phyloP scores from a whole-genome alignment of 208 protist species.

The Porcisia hertigi region DNA sequence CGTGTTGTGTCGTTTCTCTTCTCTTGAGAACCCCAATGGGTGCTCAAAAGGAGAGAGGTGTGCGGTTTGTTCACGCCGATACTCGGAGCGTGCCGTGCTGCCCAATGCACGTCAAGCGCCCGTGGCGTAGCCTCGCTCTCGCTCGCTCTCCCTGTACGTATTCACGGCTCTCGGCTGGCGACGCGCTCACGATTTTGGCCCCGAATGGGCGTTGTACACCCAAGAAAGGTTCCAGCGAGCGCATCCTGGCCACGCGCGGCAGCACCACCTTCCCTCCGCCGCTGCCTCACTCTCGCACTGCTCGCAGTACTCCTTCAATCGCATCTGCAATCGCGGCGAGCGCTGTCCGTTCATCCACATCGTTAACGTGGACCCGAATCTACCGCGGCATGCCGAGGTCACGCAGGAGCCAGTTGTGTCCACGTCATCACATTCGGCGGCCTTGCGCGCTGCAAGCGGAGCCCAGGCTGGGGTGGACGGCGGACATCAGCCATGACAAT shows the following conservation, averaged over 20 bases:
- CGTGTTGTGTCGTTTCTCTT: slow-evolving; percentile 79
- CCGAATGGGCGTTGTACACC: slow-evolving; percentile 61
- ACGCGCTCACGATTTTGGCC: slow-evolving; percentile 49
- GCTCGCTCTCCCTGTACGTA: slow-evolving; percentile 41
- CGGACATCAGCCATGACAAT: not conserved
- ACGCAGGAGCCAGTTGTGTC: slow-evolving; percentile 42
- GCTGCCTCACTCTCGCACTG: slow-evolving; percentile 57
- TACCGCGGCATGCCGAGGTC: slow-evolving; percentile 54
- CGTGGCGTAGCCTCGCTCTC: slow-evolving; percentile 48
- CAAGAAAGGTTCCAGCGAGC: slow-evolving; percentile 53
- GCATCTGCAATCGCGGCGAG: slow-evolving; percentile 79
- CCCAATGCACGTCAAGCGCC: slow-evolving; percentile 84
- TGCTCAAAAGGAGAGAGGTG: slow-evolving; percentile 62
- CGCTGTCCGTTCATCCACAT: slow-evolving; percentile 80
- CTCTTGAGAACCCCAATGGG: slow-evolving; percentile 23
- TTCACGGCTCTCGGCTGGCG: slow-evolving; percentile 51
- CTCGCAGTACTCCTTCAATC: slow-evolving; percentile 88
- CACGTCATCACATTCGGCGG: not conserved
- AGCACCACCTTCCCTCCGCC: slow-evolving; percentile 19
- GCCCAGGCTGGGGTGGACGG: not conserved
- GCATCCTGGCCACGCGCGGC: slow-evolving; percentile 64
- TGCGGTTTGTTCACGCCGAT: slow-evolving; percentile 83
- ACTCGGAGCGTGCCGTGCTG: slow-evolving; percentile 28
- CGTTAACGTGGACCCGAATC: slow-evolving; percentile 64
- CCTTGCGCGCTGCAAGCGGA: not conserved